Evolutionary conservation across 352 stramenopile species (phyloP), one percentile per base, ranked within the genome.

Genomic region (Globisporangium megalacanthum): DNA sequence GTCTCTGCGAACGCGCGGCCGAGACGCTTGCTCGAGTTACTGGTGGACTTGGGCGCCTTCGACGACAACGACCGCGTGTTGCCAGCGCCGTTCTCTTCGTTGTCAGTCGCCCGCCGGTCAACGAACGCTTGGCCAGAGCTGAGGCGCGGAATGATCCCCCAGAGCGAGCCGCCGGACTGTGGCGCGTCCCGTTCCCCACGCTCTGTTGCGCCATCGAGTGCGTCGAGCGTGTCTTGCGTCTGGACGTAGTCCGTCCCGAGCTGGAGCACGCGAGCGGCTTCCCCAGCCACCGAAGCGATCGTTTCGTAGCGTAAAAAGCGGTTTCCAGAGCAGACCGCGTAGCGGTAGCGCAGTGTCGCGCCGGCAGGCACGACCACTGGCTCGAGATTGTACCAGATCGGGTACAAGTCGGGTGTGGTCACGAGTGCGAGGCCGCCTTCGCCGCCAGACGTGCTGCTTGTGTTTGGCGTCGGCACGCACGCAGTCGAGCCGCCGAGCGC

Each of bases 381-480:
- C 51, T 93, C 83, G 25, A 90, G 58, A 60, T 94, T 96, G 73
- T 95, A 96, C 86, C 86, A 96, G 48, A 94, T 88, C 29, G 86
- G 86, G 61, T 88, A 94, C 65, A 94, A 64, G 31, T 96, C 84
- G 17, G 84, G 84, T 39, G 84, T 96, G 1, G 86, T 96, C 13
- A 96, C 83, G 29, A 96, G 66, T 42, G 80, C 79, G n/a, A 94
- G 70, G 0, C 80, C 79, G 29, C 59, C 54, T 33, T 90, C 72
- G 6, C 64, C 36, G 13, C 58, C 72, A 1, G 70, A 58, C n/a
- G 68, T 65, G 14, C 67, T 64, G 17, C 49, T 58, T 11, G 56
- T 62, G 52, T 63, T 74, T 6, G 73, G 66, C 53, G 81, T 86
- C 17, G 79, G 77, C 19, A 74, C 52, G 48, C 72, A 71, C 60